Base-by-base conservation (phyloP, 345 rosid species). In the Eucalyptus marginata region DNA sequence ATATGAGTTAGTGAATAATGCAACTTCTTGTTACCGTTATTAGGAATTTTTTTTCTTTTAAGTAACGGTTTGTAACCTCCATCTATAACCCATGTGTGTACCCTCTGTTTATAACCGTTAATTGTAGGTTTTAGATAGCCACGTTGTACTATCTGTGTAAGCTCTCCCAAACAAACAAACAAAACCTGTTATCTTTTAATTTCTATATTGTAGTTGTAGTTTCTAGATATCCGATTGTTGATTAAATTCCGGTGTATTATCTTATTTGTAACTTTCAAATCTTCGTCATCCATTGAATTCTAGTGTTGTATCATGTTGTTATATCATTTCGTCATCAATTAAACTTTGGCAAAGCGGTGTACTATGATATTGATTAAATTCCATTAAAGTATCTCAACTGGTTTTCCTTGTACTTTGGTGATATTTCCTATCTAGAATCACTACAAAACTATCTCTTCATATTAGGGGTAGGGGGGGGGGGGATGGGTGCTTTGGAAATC, bases 391-490 rank as follows among this genome's bases (percentile, higher is more conserved):
- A 52, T 52, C 58, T 52, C 24, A 3, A 52, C 17, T 52, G 58
- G 24, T 52, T 52, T 52, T 52, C 10, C 24, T 18, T 52, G 24
- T 56, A 29, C 62, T 56, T 56, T 56, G 27, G 62, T 56, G 29
- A 56, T 56, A 56, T 56, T 2, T 56, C 27, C 6, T 56, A 24
- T 56, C 2, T 22, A 24, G 27, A 56, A 56, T 56, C 27, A 24
- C 62, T 3, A 56, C 62, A 56, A 56, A 56, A 56, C 29, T 9
- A 2, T 52, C 24, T 52, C 58, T 52, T 52, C 58, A 52, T 52
- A 17, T 52, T 52, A 2, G 1, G 0, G n/a, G n/a, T n/a, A n/a
- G 9, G 22, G 22, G 8, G 20, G 7, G 52, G 6, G 54, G 56
- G 22, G 9, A 17, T 17, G 24, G 58, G 24, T 18, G 58, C 10